Percentiles rank a stretch among this genome's conserved stretches.
phyloP scores from a whole-genome alignment of 2,329 filamentous ascomycete genomes.

The Verticillium albo-atrum region DNA sequence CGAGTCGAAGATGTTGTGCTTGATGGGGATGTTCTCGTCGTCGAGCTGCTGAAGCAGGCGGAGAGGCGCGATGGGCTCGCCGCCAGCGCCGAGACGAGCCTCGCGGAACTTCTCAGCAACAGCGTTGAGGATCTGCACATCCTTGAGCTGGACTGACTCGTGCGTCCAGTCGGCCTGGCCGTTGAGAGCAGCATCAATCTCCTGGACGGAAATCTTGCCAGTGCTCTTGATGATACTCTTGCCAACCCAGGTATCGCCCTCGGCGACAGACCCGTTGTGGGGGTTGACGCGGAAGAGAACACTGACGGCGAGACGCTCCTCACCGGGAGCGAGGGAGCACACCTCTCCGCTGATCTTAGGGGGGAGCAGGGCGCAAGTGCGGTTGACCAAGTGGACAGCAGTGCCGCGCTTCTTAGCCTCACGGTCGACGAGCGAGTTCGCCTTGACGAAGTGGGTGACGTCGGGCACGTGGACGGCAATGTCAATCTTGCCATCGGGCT shows the following conservation, averaged over 20 bases:
- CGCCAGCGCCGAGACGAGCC: slow-evolving; percentile 74
- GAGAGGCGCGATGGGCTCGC: slow-evolving; percentile 75
- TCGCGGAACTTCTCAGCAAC: slow-evolving; percentile 90
- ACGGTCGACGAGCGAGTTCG: slow-evolving; percentile 89
- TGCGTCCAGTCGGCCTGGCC: slow-evolving; percentile 60
- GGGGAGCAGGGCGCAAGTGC: slow-evolving; percentile 82
- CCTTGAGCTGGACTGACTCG: slow-evolving; percentile 63
- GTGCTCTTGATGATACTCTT: slow-evolving; percentile 90
- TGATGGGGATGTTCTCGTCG: slow-evolving; percentile 95
- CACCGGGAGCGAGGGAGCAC: slow-evolving; percentile 79
- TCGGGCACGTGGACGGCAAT: slow-evolving; percentile 94
- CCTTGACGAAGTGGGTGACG: slow-evolving; percentile 94
- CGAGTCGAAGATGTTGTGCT: slow-evolving; percentile 93
- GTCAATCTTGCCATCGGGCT: slow-evolving; percentile 81
- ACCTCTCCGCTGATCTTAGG: slow-evolving; percentile 80
- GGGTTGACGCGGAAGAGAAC: slow-evolving; percentile 90
- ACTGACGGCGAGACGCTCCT: slow-evolving; percentile 87
- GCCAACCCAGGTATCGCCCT: slow-evolving; percentile 90
- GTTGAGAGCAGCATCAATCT: slow-evolving; percentile 78
- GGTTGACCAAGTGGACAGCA: slow-evolving; percentile 90
- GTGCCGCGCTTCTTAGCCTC: slow-evolving; percentile 98
- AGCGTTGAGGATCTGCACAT: slow-evolving; percentile 74
- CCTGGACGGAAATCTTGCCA: slow-evolving; percentile 77
- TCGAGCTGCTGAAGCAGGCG: slow-evolving; percentile 90
- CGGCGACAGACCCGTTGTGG: slow-evolving; percentile 70